Base-by-base conservation (phyloP, 2,329 filamentous ascomycete genomes). In the Peltaster fructicola region DNA sequence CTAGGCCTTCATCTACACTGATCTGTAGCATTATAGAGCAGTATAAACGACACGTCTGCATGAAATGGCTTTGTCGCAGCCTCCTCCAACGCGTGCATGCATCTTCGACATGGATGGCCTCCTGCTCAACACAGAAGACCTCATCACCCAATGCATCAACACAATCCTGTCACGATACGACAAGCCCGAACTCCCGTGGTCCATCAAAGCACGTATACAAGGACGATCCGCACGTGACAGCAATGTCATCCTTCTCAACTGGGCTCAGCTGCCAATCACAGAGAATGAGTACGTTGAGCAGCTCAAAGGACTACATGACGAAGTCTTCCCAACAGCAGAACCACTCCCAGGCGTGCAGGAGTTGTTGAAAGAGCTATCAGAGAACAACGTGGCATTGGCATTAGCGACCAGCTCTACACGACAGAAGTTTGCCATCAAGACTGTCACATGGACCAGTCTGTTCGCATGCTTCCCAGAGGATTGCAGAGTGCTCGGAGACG, bases 81-180 rank as follows among this genome's bases (percentile, higher is more conserved):
- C 24, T 11, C 27, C 80, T 9, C 71, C 74, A 21, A 63, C 93
- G 27, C 68, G 81, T 40, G 84, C 84, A 36, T 92, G 81, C 52
- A 71, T 95, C 34, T 93, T 95, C 50, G 84, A 93, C 59, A 91
- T 93, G 81, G 84, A 95, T 51, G 85, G 85, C 30, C 72, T 93
- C 17, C 68, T 95, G n/a, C 75, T 93, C 44, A 73, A 93, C 53
- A 82, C 78, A 11, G 85, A 93, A 57, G 84, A 93, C 42, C 57
- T 68, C 25, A 92, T 92, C 59, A 84, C 79, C 0, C 45, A 64
- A 10, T 75, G 76, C 50, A 74, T 80, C 34, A 92, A 93, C 54
- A 59, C 68, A 11, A 65, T 93, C 16, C 72, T 93, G 20, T 59
- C 63, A 27, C 70, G 74, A 43, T 78, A 85, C 50, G 65, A 62